Evolutionary conservation across 2,329 filamentous ascomycete species (phyloP), one percentile per base, ranked within the genome.

Genomic region (Graphilbum sp.): DNA sequence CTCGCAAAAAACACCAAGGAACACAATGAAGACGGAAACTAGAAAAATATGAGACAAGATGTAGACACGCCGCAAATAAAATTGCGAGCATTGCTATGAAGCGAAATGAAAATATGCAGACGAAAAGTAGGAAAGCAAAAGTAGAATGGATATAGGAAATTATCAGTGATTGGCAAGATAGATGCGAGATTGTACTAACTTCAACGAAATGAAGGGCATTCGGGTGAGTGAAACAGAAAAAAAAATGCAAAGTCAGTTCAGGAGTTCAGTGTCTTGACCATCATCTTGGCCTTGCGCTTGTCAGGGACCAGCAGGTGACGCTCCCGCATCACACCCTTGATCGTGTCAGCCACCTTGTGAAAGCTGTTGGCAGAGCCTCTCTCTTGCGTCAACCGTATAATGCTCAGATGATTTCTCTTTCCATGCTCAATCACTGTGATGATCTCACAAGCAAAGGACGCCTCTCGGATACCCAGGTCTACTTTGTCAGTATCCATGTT

Each of bases 311-410:
- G 59, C 47, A 87, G 61, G 20, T 67, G 66, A 21, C 77, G 72
- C 42, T 64, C 64, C 45, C 65, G 66, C 53, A 92, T 75, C 15
- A 84, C 70, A 17, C 70, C 64, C 46, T 78, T 69, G 48, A 95
- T 66, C 3, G 80, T 79, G 42, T 86, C 79, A 20, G 92, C 72
- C 10, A 94, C 81, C 51, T 75, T 77, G 53, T 84, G 72, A 60
- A 96, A 93, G 48, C 81, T 90, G 49, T 80, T 90, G 29, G 84
- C 86, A 2, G 88, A 87, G n/a, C 88, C 90, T 41, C 78, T 78
- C 52, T 90, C 85, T 52, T 95, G 87, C 2, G 82, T 88, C 54
- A 95, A 84, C 27, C 84, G 79, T 23, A 83, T 75, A 46, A 95
- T 75, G 54, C 79, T 82, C 38, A 95, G 68, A 34, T 78, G 78